These are phyloP conservation scores for Trichoderma guizhouense DNA, from an alignment of 2,329 filamentous ascomycete species.

Conservation along the genomic window DNA sequence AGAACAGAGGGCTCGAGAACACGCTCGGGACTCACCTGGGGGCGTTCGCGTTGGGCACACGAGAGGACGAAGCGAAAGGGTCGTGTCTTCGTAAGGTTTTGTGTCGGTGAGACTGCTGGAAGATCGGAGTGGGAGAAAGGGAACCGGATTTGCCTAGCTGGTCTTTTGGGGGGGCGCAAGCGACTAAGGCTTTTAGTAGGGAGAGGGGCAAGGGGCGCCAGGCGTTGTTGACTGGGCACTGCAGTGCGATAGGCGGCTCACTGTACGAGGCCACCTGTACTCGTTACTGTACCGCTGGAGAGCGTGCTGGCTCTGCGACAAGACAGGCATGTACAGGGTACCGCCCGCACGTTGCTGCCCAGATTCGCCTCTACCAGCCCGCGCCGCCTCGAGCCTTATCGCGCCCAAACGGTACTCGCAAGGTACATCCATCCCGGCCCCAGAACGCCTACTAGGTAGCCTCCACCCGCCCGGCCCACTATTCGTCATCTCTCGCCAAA, in stretches of 20 bases:
- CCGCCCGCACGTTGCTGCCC: neutral
- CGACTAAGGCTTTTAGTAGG: constrained; percentile 4
- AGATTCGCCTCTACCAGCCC: constrained; percentile 11
- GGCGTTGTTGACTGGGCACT: constrained; percentile 2
- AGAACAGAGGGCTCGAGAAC: neutral
- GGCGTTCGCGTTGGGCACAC: constrained; percentile 9
- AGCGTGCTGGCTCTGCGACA: neutral
- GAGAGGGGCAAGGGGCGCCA: constrained; percentile 7
- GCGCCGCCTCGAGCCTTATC: constrained; percentile 13
- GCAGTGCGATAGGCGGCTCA: neutral
- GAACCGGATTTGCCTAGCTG: neutral
- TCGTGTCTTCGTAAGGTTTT: constrained; percentile 16
- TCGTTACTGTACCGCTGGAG: neutral
- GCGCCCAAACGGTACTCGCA: neutral
- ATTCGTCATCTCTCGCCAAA: constrained; percentile 9
- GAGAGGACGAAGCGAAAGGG: constrained; percentile 14
- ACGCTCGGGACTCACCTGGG: constrained; percentile 7
- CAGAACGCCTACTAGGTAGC: neutral
- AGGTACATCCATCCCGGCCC: neutral
- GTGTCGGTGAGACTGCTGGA: constrained; percentile 19
- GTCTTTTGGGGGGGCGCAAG: constrained; percentile 14
- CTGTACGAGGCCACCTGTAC: neutral
- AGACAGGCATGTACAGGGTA: constrained; percentile 1
- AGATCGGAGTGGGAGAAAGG: constrained; percentile 17
- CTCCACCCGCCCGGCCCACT: constrained; percentile 10